Base-by-base conservation (phyloP, 495 filamentous ascomycete species). In the Schizothecium vesticola region DNA sequence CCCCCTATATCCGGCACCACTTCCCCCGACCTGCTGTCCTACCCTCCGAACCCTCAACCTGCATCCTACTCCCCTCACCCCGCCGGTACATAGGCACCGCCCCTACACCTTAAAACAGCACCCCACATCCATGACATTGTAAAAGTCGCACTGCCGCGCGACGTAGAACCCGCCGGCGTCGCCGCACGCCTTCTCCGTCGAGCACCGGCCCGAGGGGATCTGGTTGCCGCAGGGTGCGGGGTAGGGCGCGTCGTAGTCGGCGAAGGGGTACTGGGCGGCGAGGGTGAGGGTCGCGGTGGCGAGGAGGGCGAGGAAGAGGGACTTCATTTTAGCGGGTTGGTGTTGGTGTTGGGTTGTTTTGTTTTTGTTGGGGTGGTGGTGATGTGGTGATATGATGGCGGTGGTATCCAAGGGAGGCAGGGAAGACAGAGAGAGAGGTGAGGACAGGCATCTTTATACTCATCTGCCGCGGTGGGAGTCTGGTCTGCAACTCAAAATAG, bases 111-210 rank as follows among this genome's bases (percentile, higher is more conserved):
- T 51, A 19, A 51, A 56, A 56, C 63, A 65, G n/a, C 63, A 65
- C 43, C 63, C 63, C 9, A 65, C 25, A 57, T 65, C 63, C 25
- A 29, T 3, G 2, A 65, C 63, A 3, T 23, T 23, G 23, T 65
- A 65, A 22, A 65, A 65, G 21, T 26, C 26, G 25, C 63, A 65
- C 16, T 65, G 24, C 13, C 63, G 43, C 11, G 12, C 13, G 3
- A 65, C 63, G 63, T 57, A 65, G 63, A 65, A 65, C 1, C 63
- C 63, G 23, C 51, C 51, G 51, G 24, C 25, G 23, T 56, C 63
- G 8, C 10, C 25, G 55, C 63, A 65, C 55, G 51, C 56, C 51
- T 56, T 58, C 13, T 65, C 36, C 0, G 43, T 65, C 36, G 63
- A 23, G 63, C 63, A 65, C 8, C 63, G 43, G 23, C 63, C 63